Evolutionary conservation across 2,329 filamentous ascomycete species (phyloP).

Genomic region (Penicillium sp.): DNA sequence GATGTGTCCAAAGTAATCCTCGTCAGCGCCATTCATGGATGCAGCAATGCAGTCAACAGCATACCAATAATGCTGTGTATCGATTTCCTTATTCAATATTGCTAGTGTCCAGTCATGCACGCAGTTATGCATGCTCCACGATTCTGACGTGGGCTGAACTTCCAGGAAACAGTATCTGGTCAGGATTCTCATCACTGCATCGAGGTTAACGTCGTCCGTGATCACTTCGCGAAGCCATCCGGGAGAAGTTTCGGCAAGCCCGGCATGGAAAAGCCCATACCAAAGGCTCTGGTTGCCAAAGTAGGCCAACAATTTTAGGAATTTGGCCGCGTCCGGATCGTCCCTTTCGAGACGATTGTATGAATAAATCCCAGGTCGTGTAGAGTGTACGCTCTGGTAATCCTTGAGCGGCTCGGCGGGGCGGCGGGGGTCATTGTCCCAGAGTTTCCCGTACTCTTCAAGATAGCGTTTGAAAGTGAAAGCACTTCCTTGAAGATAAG

Average conservation of each 20-base stretch:
- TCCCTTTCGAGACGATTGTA: background rate
- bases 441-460: conserved; percentile 1
- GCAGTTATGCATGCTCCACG: conserved; percentile 8
- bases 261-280: background rate
- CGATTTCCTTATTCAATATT: conserved; percentile 1
- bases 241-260: background rate
- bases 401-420: background rate
- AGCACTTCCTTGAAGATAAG: background rate
- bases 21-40: background rate
- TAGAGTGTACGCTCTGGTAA: conserved; percentile 2
- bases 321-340: background rate
- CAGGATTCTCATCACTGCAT: background rate
- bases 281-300: background rate
- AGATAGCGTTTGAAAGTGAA: conserved; percentile 4
- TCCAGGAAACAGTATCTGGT: conserved; percentile 3
- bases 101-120: conserved; percentile 3
- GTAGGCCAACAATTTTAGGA: background rate
- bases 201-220: background rate
- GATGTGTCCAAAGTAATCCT: background rate
- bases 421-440: background rate
- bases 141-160: background rate
- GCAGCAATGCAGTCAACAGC: background rate
- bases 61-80: background rate
- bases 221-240: background rate
- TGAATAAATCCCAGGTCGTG: conserved; percentile 7